A percentile compares a stretch with the other conserved stretches of the same genome.
Conservation (phyloP, 495 filamentous ascomycete genomes). For the Penicillium roqueforti region DNA sequence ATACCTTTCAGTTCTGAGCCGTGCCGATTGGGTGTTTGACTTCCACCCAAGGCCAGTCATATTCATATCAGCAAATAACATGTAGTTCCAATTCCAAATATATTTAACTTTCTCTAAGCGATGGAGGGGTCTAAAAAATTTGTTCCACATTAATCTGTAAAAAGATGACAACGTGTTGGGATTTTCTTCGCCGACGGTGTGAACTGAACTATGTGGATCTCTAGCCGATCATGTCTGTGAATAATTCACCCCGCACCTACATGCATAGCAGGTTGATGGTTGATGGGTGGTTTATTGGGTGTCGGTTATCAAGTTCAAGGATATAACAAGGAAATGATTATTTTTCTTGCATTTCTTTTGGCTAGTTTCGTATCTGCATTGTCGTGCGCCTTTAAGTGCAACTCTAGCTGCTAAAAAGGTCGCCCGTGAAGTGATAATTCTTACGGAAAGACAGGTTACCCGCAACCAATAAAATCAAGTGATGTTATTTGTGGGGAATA, state of each 20-base stretch:
- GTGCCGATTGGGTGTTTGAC: neutral
- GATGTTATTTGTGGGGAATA: conserved; percentile 2
- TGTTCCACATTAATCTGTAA: neutral
- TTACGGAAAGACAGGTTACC: neutral
- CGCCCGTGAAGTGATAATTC: neutral
- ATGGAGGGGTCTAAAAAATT: neutral
- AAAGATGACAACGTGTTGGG: neutral
- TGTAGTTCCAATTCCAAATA: conserved; percentile 9
- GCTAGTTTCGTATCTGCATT: neutral
- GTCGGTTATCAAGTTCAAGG: neutral
- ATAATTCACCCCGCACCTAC: conserved; percentile 1
- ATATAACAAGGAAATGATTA: neutral
- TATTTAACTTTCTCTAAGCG: neutral
- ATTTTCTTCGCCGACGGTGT: neutral
- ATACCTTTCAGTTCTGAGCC: neutral
- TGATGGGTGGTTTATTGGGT: neutral
- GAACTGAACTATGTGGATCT: neutral
- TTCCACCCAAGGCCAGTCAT: neutral
- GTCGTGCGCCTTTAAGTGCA: neutral
- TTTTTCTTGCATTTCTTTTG: neutral
- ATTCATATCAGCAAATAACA: neutral
- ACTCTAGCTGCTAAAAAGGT: neutral
- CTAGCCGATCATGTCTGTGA: conserved; percentile 4
- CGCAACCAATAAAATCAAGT: neutral
- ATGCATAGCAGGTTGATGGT: neutral